These are phyloP conservation scores for Colletotrichum horii DNA, from an alignment of 2,329 filamentous ascomycete species.

Conservation along the genomic window DNA sequence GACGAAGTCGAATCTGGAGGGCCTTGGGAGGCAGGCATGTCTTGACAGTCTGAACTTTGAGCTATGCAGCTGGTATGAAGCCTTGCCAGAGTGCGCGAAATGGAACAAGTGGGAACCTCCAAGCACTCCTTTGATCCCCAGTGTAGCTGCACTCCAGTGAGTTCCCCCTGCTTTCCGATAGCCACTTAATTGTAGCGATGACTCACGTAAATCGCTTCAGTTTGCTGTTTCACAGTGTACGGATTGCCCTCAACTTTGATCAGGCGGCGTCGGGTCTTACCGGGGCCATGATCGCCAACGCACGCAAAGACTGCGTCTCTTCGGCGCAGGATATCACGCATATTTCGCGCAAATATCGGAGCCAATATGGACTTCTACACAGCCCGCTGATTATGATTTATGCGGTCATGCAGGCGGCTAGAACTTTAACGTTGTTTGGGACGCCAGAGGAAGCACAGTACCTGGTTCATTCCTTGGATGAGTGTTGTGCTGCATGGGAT, in stretches of 20 bases:
- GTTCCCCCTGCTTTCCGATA: not conserved
- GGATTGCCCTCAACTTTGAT: conserved; percentile 29
- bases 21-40: not conserved
- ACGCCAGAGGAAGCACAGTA: not conserved
- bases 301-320: conserved; percentile 17
- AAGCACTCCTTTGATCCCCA: not conserved
- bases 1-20: not conserved
- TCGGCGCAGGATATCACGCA: conserved; percentile 27
- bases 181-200: not conserved
- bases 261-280: not conserved
- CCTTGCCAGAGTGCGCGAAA: conserved; percentile 21
- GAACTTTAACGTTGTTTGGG: not conserved
- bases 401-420: not conserved
- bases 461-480: not conserved
- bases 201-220: not conserved
- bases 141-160: conserved; percentile 27
- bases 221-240: conserved; percentile 27
- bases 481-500: not conserved
- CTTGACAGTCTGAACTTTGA: conserved; percentile 24
- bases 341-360: conserved; percentile 24
- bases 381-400: conserved; percentile 2
- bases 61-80: conserved; percentile 23
- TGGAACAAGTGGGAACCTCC: conserved; percentile 27
- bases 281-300: not conserved
- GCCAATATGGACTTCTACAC: conserved; percentile 17